Evolutionary conservation across 1,284 basidiomycete genomes (phyloP), one percentile per base, ranked within the genome.

Genomic region (Trichosporon ovoides): DNA sequence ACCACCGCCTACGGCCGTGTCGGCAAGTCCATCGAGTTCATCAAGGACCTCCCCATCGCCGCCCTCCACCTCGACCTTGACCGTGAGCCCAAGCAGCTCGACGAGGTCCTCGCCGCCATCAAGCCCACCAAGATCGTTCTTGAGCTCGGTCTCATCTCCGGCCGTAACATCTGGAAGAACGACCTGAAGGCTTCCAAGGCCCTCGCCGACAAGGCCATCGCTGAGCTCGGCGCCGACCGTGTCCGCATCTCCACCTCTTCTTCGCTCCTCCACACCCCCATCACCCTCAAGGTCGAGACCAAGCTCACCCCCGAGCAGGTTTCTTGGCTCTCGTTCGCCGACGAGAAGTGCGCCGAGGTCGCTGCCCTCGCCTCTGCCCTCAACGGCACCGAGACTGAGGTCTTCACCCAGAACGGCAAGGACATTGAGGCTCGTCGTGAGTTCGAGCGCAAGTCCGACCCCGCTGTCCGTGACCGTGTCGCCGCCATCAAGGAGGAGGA

Each of bases 91-190:
- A 83, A 80, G 67, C 95, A 98, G 80, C 86, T 99, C 68, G 88
- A 91, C 60, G 82, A 83, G 52, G 90, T 93, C 63, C 66, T 97
- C 63, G 83, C 83, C 55, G 92, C 92, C 61, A 77, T 98, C 78
- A 94, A 92, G 83, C 74, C 83, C 62, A 92, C 89, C 67, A 81
- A 81, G 76, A 84, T 94, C 66, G 78, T 87, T 63, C 83, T 99
- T 59, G 98, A 96, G 59, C 87, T 98, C 66, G 96, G 96, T 81
- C 79, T 98, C 64, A 90, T 99, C 66, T 98, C 96, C 40, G 96
- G 96, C 64, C 92, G 96, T 76, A 98, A 98, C 84, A 92, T 99
- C 81, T 99, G 96, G 96, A 99, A 98, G 86, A 90, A 87, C 64
- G 95, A 98, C 81, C 87, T 98, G 72, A 81, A 83, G 68, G 87